Evolutionary conservation across 2,329 filamentous ascomycete genomes (phyloP), one percentile per base, ranked within the genome.

Genomic region (Aspergillus floridensis): DNA sequence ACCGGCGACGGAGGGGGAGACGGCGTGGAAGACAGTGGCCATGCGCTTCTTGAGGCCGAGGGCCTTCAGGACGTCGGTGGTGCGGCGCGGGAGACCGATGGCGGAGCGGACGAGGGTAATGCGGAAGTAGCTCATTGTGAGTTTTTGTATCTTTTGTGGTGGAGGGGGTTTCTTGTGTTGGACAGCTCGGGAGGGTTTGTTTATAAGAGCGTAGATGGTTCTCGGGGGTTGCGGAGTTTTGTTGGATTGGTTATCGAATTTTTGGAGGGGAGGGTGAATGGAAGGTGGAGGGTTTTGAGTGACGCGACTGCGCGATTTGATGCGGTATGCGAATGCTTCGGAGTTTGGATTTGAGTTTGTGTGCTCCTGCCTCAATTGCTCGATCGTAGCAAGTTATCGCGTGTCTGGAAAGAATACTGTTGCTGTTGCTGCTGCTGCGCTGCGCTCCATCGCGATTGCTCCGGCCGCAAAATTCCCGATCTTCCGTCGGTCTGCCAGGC

Each of bases 101-200:
- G 89, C 88, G 59, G 89, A 93, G 73, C 93, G 91, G 78, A 95
- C 86, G 59, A 96, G 89, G 52, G 92, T 96, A 75, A 97, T 91
- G 73, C 91, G 89, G 83, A 97, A 97, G 82, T 85, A 96, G 59
- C 87, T 82, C 88, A 92, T 92, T 61, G 61, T 70, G 63, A 22
- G 22, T 22, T 22, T n/a, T 57, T 26, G 19, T 2, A 21, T 47
- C 24, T 53, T 29, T 12, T 16, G 14, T 5, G 26, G 26, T n/a
- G 16, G 10, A 10, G 4, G 8, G 32, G 32, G 8, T 35, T 5
- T 35, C 14, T 35, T 14, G 32, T 35, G 32, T 35, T 26, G 24
- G 5, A 8, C 2, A 29, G 26, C 26, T 29, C 26, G 26, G 6
- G 26, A 29, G 26, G 3, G 7, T 22, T 22, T 2, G 5, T 2